Evolutionary conservation across 2,329 filamentous ascomycete species (phyloP).

Genomic region (Daldinia sp.): DNA sequence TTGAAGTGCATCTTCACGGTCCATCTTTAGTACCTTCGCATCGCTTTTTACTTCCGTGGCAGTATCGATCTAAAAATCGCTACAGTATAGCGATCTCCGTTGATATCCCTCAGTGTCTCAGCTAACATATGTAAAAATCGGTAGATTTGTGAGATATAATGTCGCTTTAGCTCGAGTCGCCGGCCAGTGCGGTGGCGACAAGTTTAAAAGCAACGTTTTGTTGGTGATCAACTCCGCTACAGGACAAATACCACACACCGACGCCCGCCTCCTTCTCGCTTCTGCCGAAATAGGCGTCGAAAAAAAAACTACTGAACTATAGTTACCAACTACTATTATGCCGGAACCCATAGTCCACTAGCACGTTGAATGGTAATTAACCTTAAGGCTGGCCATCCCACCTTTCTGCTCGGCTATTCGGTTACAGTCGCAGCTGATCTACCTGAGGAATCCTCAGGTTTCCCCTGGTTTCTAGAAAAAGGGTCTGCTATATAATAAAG

Average conservation of each 20-base stretch:
- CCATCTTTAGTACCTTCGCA: constrained; percentile 18
- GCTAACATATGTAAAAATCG: constrained; percentile 26
- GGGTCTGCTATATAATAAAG: constrained; percentile 20
- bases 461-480: constrained; percentile 39
- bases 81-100: constrained; percentile 14
- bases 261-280: constrained; percentile 30
- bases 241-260: constrained; percentile 38
- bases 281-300: constrained; percentile 41
- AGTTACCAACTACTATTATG: constrained; percentile 20
- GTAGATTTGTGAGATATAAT: constrained; percentile 31
- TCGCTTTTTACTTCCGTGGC: constrained; percentile 17
- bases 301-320: constrained; percentile 26
- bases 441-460: constrained; percentile 29
- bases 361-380: constrained; percentile 25
- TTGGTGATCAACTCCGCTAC: constrained; percentile 32
- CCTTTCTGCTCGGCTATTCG: constrained; percentile 36
- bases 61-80: constrained; percentile 21
- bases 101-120: constrained; percentile 34
- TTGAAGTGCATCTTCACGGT: constrained; percentile 20
- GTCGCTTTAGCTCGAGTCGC: constrained; percentile 31
- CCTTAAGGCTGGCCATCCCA: constrained; percentile 39
- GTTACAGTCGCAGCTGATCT: constrained; percentile 37
- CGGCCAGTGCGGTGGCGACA: constrained; percentile 40
- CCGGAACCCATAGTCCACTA: constrained; percentile 19
- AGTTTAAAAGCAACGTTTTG: constrained; percentile 41